These are phyloP conservation scores for Schoenoplectus tabernaemontani DNA, from an alignment of 202 grass and related monocot species.

Conservation along the genomic window DNA sequence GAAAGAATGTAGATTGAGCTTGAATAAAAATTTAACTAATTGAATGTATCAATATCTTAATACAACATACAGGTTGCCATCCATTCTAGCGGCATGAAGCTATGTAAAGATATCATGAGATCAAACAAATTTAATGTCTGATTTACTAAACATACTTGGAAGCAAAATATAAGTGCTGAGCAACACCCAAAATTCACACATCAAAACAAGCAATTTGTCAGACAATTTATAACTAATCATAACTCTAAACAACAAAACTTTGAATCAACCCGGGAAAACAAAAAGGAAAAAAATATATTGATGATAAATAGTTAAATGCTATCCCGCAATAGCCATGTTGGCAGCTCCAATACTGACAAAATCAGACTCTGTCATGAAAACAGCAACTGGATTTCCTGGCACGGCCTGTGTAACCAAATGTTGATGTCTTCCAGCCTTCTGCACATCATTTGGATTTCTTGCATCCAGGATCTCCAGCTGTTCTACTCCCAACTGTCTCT, in stretches of 20 bases:
- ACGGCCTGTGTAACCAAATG: slow-evolving; percentile 45
- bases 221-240: background rate
- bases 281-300: background rate
- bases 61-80: background rate
- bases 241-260: slow-evolving; percentile 11
- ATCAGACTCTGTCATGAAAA: slow-evolving; percentile 50
- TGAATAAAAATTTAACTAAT: too few species aligned
- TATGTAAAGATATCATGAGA: background rate
- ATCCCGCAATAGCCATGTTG: slow-evolving; percentile 12
- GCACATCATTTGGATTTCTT: slow-evolving; percentile 25
- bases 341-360: slow-evolving; percentile 19
- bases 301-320: background rate
- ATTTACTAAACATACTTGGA: background rate
- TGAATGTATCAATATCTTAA: too few species aligned
- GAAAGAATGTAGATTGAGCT: too few species aligned
- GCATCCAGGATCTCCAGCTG: slow-evolving; percentile 40
- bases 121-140: background rate
- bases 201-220: background rate
- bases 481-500: slow-evolving; percentile 53
- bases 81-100: background rate
- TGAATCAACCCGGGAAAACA: background rate
- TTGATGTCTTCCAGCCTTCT: slow-evolving; percentile 31
- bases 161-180: background rate
- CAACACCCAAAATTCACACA: background rate
- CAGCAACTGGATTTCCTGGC: slow-evolving; percentile 52